A percentile compares a stretch with the other conserved stretches of the same genome.
Evolutionary conservation across 2,329 filamentous ascomycete genomes (phyloP).

Genomic region (Phaeosphaeriaceae sp.): DNA sequence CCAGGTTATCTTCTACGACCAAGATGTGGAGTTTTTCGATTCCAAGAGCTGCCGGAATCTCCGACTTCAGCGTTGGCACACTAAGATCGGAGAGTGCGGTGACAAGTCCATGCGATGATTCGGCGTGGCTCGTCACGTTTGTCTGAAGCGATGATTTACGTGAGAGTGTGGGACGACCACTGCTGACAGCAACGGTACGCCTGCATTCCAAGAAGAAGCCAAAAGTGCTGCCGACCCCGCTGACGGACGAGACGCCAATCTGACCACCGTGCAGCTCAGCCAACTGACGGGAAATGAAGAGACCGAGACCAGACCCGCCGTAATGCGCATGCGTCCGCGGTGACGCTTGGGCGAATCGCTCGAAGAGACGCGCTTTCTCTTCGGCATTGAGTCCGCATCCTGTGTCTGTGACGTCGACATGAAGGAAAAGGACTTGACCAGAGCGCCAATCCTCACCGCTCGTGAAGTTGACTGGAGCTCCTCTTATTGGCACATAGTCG

Average conservation of each 20-base stretch:
- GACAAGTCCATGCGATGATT: conserved; percentile 10
- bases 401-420: conserved; percentile 42
- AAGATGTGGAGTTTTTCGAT: conserved; percentile 30
- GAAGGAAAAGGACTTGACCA: conserved; percentile 35
- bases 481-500: conserved; percentile 36
- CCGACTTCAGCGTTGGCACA: background rate
- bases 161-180: conserved; percentile 5
- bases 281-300: conserved; percentile 46
- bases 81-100: conserved; percentile 12
- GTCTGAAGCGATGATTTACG: conserved; percentile 6
- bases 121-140: conserved; percentile 10
- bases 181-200: conserved; percentile 12
- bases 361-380: conserved; percentile 41
- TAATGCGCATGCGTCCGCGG: conserved; percentile 45
- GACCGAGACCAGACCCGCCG: conserved; percentile 44
- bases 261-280: conserved; percentile 46
- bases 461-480: conserved; percentile 18
- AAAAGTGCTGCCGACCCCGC: conserved; percentile 42
- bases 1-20: conserved; percentile 47
- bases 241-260: conserved; percentile 41
- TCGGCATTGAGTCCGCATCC: conserved; percentile 39
- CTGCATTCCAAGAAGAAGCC: conserved; percentile 43
- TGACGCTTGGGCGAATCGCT: conserved; percentile 42
- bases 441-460: conserved; percentile 36
- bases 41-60: background rate